phyloP scores from a whole-genome alignment of 2,329 filamentous ascomycete genomes.

The Colletotrichum sp. region DNA sequence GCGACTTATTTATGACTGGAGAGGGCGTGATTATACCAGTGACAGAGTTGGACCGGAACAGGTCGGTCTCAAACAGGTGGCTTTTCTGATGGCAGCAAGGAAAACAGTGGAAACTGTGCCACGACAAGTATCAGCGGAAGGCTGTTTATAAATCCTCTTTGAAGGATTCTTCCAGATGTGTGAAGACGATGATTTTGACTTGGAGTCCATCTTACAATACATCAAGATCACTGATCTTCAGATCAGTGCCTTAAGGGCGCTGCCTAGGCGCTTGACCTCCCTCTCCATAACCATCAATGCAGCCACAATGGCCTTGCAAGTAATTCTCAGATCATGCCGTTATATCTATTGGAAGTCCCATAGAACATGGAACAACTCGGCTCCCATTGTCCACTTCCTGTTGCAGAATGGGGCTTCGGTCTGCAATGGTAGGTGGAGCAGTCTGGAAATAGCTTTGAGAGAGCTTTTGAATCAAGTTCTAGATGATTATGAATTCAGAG shows the following conservation, averaged over 20 bases:
- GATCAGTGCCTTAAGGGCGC: neutral
- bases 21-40: neutral
- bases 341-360: neutral
- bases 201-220: neutral
- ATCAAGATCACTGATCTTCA: neutral
- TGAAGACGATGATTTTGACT: neutral
- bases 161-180: neutral
- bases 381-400: neutral
- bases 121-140: neutral
- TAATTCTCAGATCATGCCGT: neutral
- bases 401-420: neutral
- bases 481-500: neutral
- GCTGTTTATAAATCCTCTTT: neutral
- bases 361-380: neutral
- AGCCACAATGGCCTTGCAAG: neutral
- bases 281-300: neutral
- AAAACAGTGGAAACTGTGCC: neutral
- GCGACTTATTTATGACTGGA: neutral
- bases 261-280: neutral
- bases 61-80: neutral
- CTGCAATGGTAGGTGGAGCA: neutral
- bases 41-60: neutral
- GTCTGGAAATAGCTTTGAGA: neutral
- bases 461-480: neutral
- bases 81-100: neutral